Percentiles rank a stretch among this genome's conserved stretches.
phyloP scores from a whole-genome alignment of 306 rosid species.

The Vigna unguiculata region DNA sequence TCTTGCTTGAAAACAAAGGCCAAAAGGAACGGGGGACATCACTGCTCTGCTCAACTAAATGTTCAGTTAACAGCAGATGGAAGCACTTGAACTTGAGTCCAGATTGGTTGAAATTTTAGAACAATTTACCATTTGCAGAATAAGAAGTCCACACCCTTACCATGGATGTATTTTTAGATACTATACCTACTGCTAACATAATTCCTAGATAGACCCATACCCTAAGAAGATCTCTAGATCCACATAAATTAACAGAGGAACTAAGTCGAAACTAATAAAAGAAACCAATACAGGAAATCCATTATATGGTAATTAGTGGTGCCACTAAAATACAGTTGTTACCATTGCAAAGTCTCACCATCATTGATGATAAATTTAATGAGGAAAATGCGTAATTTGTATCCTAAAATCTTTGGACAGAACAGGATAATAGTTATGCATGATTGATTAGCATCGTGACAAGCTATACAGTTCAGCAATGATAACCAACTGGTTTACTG shows the following conservation, averaged over 20 bases:
- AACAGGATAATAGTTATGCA: conserved; percentile 17
- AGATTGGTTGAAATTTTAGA: conserved; percentile 53
- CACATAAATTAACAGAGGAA: conserved; percentile 44
- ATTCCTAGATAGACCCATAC: conserved; percentile 51
- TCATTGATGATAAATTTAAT: conserved; percentile 28
- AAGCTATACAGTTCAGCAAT: conserved; percentile 30
- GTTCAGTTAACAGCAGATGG: conserved; percentile 55
- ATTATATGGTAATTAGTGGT: conserved; percentile 38
- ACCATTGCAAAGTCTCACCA: conserved; percentile 32
- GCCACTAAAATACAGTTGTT: conserved; percentile 39
- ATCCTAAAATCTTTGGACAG: conserved; percentile 34
- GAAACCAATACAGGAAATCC: conserved; percentile 47
- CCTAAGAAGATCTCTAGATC: conserved; percentile 48
- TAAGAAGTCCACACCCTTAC: conserved; percentile 64
- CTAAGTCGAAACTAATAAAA: conserved; percentile 40
- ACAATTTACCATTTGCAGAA: conserved; percentile 54
- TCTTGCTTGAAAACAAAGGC: conserved; percentile 71
- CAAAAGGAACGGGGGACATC: conserved; percentile 62
- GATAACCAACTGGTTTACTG: conserved; percentile 5
- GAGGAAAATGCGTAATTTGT: conserved; percentile 3
- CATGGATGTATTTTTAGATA: conserved; percentile 59
- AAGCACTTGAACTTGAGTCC: conserved; percentile 59
- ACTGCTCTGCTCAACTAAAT: conserved; percentile 74
- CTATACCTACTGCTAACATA: conserved; percentile 47
- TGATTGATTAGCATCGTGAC: conserved; percentile 28